Evolutionary conservation across 352 stramenopile genomes (phyloP), one percentile per base, ranked within the genome.

Genomic region (Blastocystis sp.): DNA sequence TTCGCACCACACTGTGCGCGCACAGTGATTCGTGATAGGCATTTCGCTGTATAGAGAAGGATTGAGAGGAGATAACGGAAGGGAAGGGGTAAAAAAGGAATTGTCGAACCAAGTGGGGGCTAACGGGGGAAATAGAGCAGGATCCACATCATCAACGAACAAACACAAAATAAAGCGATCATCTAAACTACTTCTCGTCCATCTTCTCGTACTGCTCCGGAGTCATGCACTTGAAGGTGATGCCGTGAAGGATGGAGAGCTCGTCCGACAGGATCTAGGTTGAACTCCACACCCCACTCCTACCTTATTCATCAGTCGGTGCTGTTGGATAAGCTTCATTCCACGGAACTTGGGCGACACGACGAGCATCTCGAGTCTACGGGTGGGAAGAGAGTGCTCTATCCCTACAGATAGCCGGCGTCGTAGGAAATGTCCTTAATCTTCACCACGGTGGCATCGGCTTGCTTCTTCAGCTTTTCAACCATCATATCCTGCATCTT

Each of bases 341-440:
- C 74, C 74, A 43, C 74, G 74, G 61, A 84, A 84, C 56, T 84
- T 84, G 56, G 74, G 74, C 67, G 74, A 84, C 53, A 84, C 74
- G 21, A 84, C 74, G 17, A 84, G 56, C 74, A 84, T 84, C 34
- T 84, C 74, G 11, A 84, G 45, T 67, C 74, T 84, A 69, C 34
- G 17, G 19, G 2, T 5, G 67, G 1, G 56, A 17, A 40, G 11
- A 7, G 10, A 34, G 3, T 1, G 23, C n/a, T 7, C 56, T 43
- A 67, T 19, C 52, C 9, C 2, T 84, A 70, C 74, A 84, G 43
- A 70, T 67, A 84, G 45, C 74, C 74, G 45, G 74, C 74, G 34
- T 84, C 74, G 69, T 84, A 84, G 3, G 74, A 84, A 69, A 84
- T 84, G 48, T 84, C 74, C 56, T 84, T 84, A 56, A 84, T 84